A percentile compares a stretch with the other conserved stretches of the same genome.
Evolutionary conservation across 495 filamentous ascomycete genomes (phyloP).

Genomic region (Xeromyces bisporus): DNA sequence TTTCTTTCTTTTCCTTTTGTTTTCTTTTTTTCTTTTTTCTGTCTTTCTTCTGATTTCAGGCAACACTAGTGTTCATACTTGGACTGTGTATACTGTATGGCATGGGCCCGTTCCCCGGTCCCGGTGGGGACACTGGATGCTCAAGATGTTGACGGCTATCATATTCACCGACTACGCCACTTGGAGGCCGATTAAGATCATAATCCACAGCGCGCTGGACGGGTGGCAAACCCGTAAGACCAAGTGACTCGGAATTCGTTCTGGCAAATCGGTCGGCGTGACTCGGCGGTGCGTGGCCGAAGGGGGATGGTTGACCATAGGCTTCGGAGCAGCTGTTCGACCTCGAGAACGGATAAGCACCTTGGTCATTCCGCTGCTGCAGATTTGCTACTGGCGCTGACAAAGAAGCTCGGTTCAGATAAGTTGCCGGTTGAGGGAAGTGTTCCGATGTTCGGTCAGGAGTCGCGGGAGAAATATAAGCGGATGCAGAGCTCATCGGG

Average conservation of each 20-base stretch:
- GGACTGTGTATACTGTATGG: slow-evolving; percentile 15
- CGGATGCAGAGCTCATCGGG: slow-evolving; percentile 26
- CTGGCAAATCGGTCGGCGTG: slow-evolving; percentile 19
- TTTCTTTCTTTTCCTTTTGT: too few species aligned
- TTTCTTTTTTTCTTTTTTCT: too few species aligned
- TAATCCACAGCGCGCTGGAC: slow-evolving; percentile 21
- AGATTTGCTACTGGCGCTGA: slow-evolving; percentile 16
- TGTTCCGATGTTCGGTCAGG: slow-evolving; percentile 13
- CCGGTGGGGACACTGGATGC: slow-evolving; percentile 24
- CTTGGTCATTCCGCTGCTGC: slow-evolving; percentile 20
- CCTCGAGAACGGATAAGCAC: slow-evolving; percentile 18
- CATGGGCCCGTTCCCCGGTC: slow-evolving; percentile 9
- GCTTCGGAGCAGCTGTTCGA: slow-evolving; percentile 30
- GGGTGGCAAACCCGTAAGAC: slow-evolving; percentile 18
- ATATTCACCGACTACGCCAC: slow-evolving; percentile 16
- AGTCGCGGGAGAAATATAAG: slow-evolving; percentile 20
- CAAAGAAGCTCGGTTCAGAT: slow-evolving; percentile 16
- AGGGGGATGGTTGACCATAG: slow-evolving; percentile 12
- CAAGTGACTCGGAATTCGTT: slow-evolving; percentile 12
- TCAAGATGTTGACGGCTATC: slow-evolving; percentile 19
- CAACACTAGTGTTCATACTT: slow-evolving; percentile 2
- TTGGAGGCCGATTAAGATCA: slow-evolving; percentile 13
- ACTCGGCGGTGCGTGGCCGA: slow-evolving; percentile 13
- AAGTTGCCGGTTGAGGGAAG: slow-evolving; percentile 10
- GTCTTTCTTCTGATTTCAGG: too few species aligned